Evolutionary conservation across 208 protist genomes (phyloP).

Genomic region (Leishmania tropica): DNA sequence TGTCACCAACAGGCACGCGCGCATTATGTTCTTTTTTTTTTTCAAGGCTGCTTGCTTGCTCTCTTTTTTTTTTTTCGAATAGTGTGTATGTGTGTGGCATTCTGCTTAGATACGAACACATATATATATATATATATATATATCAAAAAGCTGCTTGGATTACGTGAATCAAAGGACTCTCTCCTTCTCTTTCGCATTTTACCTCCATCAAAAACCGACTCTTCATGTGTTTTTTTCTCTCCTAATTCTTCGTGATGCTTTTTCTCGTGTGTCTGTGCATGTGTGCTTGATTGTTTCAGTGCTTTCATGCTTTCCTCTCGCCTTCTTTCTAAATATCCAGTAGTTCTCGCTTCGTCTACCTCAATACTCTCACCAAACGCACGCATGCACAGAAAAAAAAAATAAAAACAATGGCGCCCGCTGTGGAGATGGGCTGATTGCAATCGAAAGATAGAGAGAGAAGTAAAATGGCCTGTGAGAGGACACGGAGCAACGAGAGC

Average conservation of each 20-base stretch:
- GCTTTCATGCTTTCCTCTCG: not conserved
- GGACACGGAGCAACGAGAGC: not conserved
- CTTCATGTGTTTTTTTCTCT: not conserved
- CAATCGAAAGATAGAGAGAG: not conserved
- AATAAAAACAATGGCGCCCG: not conserved
- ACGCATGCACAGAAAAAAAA: not conserved
- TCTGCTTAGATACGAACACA: not conserved
- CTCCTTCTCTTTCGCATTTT: not conserved
- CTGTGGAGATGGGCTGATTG: not conserved
- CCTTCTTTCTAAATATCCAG: not conserved
- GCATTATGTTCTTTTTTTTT: not conserved
- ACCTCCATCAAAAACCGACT: not conserved
- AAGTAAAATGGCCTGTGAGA: not conserved
- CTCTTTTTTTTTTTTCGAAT: conserved; percentile 3
- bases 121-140: not conserved
- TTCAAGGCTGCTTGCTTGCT: not conserved
- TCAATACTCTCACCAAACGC: not conserved
- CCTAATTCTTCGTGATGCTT: not conserved
- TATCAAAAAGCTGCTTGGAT: not conserved
- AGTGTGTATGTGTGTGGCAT: not conserved
- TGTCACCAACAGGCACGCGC: not conserved
- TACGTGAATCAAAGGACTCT: not conserved
- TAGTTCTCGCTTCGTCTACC: not conserved
- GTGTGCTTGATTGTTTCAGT: not conserved
- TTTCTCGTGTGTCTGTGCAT: not conserved